Evolutionary conservation across 169 alveolate species (phyloP), one percentile per base, ranked within the genome.

Genomic region (Neospora caninum): DNA sequence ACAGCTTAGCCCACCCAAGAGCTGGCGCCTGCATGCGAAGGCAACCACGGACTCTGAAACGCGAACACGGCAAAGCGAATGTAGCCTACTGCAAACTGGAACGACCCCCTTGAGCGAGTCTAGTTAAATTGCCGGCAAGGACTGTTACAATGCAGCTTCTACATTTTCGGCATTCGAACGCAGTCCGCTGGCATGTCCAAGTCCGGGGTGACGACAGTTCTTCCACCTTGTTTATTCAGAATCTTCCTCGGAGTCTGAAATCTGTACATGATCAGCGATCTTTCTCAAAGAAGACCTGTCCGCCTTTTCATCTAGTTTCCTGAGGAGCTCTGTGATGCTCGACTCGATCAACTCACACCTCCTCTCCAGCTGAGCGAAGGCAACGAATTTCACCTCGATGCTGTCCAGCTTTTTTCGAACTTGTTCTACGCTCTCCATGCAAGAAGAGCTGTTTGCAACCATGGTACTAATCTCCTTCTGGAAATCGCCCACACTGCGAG

Each of bases 291-390:
- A 39, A 39, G 80, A 42, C 16, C 34, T 34, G 25, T 91, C 94
- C 29, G 94, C 94, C 27, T 91, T 91, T n/a, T 91, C 67, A 25
- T 91, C 94, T 6, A 91, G 88, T 36, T 91, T 69, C 31, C 49
- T n/a, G 80, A 91, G 54, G 29, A 54, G 58, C 41, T 91, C 94
- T 54, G 69, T 86, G 25, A 91, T n/a, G 54, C 88, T 91, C 10
- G 58, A n/a, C 41, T 91, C 94, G 64, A 91, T 91, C 25, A 73
- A 20, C 38, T 36, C 80, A 42, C 73, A 73, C 88, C 42, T 91
- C 54, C 70, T 42, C 64, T 91, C 94, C 22, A 78, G 34, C 34
- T 43, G 78, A 73, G 80, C 54, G 39, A 88, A 64, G n/a, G 93
- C 20, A 27, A 16, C n/a, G 69, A 88, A 36, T n/a, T 53, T 58